phyloP scores from a whole-genome alignment of 208 protist species.

The Naegleria lovaniensis region DNA sequence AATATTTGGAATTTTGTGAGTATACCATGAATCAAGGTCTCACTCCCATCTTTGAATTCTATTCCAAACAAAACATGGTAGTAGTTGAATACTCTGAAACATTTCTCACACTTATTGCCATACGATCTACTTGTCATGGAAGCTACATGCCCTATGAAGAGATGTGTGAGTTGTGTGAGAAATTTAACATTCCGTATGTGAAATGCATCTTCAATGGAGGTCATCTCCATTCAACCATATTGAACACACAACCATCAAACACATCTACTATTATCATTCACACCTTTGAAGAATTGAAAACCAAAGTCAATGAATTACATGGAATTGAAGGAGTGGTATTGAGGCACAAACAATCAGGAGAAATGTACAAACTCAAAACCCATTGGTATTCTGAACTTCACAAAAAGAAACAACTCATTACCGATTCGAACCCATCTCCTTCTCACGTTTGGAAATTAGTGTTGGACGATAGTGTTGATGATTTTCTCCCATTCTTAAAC shows the following conservation, averaged over 20 bases:
- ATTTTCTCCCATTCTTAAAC: background rate
- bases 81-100: background rate
- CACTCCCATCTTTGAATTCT: slow-evolving; percentile 20
- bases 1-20: background rate
- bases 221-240: too few species aligned
- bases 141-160: background rate
- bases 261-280: background rate
- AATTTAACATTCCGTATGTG: background rate
- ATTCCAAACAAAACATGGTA: background rate
- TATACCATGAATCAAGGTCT: background rate
- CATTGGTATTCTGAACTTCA: slow-evolving; percentile 21
- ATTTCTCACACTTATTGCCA: slow-evolving; percentile 7
- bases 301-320: background rate
- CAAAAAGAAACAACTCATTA: background rate
- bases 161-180: background rate
- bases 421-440: background rate
- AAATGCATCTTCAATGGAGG: background rate
- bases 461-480: background rate
- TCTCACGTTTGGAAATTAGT: background rate
- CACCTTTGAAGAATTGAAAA: background rate
- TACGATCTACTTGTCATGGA: background rate
- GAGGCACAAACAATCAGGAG: background rate
- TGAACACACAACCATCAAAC: background rate
- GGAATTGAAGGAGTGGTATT: background rate
- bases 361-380: slow-evolving; percentile 25